These are phyloP conservation scores for Curvularia hawaiiensis DNA, from an alignment of 2,329 filamentous ascomycete species.

Conservation along the genomic window DNA sequence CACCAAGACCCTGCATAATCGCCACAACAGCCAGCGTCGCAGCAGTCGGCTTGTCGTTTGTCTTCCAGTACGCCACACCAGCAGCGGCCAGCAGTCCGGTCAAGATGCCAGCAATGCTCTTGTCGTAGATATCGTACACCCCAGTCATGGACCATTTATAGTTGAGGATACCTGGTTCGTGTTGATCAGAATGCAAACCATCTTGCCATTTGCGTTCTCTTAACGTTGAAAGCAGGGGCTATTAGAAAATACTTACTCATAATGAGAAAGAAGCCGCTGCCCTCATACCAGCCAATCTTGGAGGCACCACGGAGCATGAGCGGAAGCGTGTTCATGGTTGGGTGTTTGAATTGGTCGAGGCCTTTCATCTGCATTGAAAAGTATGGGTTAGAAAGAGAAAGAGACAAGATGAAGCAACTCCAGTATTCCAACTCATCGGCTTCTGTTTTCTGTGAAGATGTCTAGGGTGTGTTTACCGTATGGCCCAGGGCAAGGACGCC, in stretches of 20 bases:
- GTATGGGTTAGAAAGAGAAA: neutral
- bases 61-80: constrained; percentile 29
- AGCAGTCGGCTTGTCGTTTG: constrained; percentile 35
- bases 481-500: constrained; percentile 41
- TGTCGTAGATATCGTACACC: constrained; percentile 40
- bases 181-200: neutral
- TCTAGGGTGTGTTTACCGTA: constrained; percentile 28
- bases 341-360: constrained; percentile 43
- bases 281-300: constrained; percentile 46
- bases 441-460: no score
- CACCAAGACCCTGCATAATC: constrained; percentile 34
- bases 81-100: constrained; percentile 33
- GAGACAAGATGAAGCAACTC: no score
- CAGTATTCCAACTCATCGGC: no score
- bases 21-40: constrained; percentile 28
- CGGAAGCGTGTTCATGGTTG: constrained; percentile 38
- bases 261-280: constrained; percentile 44
- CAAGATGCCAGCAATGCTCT: constrained; percentile 38
- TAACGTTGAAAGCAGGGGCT: no score
- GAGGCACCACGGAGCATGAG: constrained; percentile 34
- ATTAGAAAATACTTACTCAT: constrained; percentile 27
- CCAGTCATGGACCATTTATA: constrained; percentile 42
- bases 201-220: neutral
- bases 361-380: constrained; percentile 35
- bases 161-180: constrained; percentile 35